Evolutionary conservation across 805 yeast species (phyloP).

Genomic region (Candida tibetensis): DNA sequence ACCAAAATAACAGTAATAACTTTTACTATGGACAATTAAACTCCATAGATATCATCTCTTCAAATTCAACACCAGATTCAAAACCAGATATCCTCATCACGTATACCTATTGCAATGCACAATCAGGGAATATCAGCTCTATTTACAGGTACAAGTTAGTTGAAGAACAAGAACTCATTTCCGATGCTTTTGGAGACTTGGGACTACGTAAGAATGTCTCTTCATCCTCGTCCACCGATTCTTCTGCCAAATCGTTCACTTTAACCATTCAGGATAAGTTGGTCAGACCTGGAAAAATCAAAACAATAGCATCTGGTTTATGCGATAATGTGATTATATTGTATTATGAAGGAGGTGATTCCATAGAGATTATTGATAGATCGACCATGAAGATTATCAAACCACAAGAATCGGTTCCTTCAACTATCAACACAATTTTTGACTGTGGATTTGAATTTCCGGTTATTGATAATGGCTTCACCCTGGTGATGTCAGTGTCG

Average conservation of each 20-base stretch:
- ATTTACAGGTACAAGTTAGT: conserved; percentile 29
- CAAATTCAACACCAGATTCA: conserved; percentile 41
- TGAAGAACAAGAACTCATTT: conserved; percentile 21
- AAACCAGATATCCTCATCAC: conserved; percentile 46
- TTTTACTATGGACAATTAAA: conserved; percentile 13
- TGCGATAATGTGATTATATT: conserved; percentile 42
- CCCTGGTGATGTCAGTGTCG: conserved; percentile 40
- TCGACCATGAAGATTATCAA: conserved; percentile 21
- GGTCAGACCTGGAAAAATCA: conserved; percentile 22
- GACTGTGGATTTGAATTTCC: conserved; percentile 58
- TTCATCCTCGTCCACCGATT: neutral
- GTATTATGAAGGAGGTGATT: conserved; percentile 39
- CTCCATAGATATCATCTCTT: conserved; percentile 44
- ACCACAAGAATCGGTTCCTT: conserved; percentile 21
- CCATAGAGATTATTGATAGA: conserved; percentile 45
- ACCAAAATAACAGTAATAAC: neutral
- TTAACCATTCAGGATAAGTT: conserved; percentile 29
- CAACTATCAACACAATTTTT: conserved; percentile 38
- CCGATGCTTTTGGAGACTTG: conserved; percentile 30
- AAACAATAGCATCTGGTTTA: conserved; percentile 31
- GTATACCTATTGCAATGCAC: conserved; percentile 27
- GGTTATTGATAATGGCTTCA: conserved; percentile 19
- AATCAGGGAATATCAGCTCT: conserved; percentile 13
- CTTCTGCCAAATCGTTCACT: conserved; percentile 1
- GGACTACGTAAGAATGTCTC: conserved; percentile 19